Percentiles rank a stretch among this genome's conserved stretches.
phyloP scores from a whole-genome alignment of 495 filamentous ascomycete genomes.

The Talaromyces liani region DNA sequence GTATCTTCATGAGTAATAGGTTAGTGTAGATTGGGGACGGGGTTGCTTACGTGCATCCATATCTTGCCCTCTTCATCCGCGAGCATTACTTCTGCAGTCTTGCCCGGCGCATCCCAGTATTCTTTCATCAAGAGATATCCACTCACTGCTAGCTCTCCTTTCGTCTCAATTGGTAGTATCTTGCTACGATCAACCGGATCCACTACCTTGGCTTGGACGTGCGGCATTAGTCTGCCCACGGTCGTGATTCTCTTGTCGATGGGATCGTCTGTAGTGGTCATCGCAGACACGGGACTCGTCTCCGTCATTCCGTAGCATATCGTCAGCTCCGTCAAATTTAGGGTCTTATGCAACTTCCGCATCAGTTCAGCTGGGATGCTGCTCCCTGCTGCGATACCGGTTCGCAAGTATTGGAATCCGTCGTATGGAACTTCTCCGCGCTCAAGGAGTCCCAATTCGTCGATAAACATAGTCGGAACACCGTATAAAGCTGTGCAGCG shows the following conservation, averaged over 20 bases:
- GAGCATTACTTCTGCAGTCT: conserved; percentile 65
- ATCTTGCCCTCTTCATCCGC: conserved; percentile 49
- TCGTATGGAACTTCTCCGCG: conserved; percentile 40
- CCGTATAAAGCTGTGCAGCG: conserved; percentile 82
- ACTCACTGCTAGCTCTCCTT: conserved; percentile 74
- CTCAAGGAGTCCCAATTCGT: conserved; percentile 70
- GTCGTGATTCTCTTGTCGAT: conserved; percentile 68
- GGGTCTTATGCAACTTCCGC: conserved; percentile 63
- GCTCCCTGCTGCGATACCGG: conserved; percentile 87
- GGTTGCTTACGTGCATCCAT: conserved; percentile 63
- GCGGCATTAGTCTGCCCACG: conserved; percentile 73
- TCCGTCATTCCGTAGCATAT: conserved; percentile 99
- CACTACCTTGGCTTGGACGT: conserved; percentile 82
- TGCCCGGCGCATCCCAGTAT: conserved; percentile 69
- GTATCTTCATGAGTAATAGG: neutral
- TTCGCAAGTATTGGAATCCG: conserved; percentile 66
- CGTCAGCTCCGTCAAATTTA: conserved; percentile 79
- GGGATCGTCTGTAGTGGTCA: conserved; percentile 82
- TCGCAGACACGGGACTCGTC: conserved; percentile 82
- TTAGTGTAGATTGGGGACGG: too few relatives aligned
- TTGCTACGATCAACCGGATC: conserved; percentile 46
- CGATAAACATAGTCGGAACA: conserved; percentile 93
- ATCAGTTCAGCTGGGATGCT: conserved; percentile 79
- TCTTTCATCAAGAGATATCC: conserved; percentile 89
- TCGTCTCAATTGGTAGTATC: conserved; percentile 54